phyloP scores from a whole-genome alignment of 345 rosid species.

The Psidium friedrichsthalianum region DNA sequence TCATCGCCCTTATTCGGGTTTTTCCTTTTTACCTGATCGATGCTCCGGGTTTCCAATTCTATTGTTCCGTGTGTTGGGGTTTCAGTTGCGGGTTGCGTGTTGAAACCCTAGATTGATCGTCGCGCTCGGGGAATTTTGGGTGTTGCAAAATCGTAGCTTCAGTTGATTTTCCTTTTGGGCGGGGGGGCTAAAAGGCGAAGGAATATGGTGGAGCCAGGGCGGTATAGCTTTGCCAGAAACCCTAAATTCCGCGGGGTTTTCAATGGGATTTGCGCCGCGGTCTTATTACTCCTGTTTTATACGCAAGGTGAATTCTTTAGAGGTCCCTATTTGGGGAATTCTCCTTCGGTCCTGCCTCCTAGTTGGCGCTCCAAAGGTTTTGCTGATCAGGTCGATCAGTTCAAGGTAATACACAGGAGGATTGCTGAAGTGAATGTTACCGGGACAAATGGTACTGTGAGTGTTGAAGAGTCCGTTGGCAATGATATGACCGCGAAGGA shows the following conservation, averaged over 20 bases:
- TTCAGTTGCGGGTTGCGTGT: not conserved
- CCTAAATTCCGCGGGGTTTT: conserved; percentile 4
- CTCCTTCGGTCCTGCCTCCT: not conserved
- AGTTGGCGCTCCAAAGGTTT: not conserved
- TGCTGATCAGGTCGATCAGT: not conserved
- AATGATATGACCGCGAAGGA: conserved; percentile 11
- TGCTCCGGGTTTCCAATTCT: not conserved
- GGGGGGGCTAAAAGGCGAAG: not conserved
- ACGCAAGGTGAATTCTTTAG: conserved; percentile 1
- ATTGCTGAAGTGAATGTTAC: conserved; percentile 6
- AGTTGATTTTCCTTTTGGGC: not conserved
- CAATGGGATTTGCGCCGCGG: conserved; percentile 7
- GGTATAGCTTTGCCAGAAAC: not conserved
- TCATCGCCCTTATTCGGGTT: not conserved
- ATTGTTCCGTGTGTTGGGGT: not conserved
- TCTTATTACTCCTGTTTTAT: conserved; percentile 14
- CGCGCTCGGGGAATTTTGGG: not conserved
- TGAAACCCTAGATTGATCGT: not conserved
- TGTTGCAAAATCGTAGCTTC: not conserved
- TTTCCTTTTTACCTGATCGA: no score
- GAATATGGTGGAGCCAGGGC: conserved; percentile 1
- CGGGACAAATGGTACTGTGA: not conserved
- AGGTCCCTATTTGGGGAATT: not conserved
- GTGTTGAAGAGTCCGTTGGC: not conserved
- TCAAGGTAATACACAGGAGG: conserved; percentile 14